Conservation (phyloP, 139 green algal species). For the Desmodesmus armatus region DNA sequence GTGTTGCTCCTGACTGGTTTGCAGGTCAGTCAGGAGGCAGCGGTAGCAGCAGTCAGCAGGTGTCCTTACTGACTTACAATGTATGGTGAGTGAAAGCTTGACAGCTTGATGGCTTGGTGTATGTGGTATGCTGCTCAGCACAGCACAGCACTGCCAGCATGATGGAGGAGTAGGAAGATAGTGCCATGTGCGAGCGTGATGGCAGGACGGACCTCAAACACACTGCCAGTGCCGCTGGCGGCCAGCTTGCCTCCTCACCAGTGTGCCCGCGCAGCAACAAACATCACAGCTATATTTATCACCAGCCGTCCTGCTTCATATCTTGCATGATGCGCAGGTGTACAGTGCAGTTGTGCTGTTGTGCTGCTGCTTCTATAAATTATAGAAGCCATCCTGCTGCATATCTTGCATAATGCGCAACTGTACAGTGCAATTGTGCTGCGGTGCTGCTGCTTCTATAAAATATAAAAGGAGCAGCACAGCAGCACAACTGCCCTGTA, state of each 20-base stretch:
- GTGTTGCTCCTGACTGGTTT: background rate
- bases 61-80: conserved; percentile 69
- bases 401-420: too few species aligned
- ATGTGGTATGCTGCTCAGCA: background rate
- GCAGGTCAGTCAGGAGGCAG: background rate
- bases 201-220: background rate
- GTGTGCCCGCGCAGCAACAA: too few species aligned
- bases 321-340: too few species aligned
- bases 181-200: background rate
- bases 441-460: background rate
- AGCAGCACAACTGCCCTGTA: too few species aligned
- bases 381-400: too few species aligned
- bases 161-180: background rate
- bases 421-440: background rate
- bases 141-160: background rate
- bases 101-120: background rate
- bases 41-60: conserved; percentile 17
- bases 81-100: conserved; percentile 53
- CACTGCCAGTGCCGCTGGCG: background rate
- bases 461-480: background rate
- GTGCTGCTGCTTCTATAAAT: too few species aligned
- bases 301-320: too few species aligned
- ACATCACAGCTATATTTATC: too few species aligned
- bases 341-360: too few species aligned
- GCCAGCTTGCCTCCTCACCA: background rate